phyloP scores from a whole-genome alignment of 1,139 yeast genomes.

The Blastobotrys aristatus region DNA sequence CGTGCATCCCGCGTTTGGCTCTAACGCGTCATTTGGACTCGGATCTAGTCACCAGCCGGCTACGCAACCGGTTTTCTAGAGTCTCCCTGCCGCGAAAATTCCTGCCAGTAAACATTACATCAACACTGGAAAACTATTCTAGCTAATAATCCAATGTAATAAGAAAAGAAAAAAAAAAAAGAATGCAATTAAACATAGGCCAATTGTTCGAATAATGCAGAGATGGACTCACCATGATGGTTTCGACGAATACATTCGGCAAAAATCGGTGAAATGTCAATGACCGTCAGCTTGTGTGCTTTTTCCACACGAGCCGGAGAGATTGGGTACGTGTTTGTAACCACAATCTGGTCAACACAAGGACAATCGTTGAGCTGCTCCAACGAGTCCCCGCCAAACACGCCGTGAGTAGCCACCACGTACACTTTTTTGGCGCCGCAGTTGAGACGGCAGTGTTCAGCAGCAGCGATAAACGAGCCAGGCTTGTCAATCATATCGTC shows the following conservation, averaged over 20 bases:
- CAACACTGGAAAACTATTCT: not conserved
- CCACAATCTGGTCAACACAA: constrained; percentile 84
- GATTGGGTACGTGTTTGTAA: constrained; percentile 93
- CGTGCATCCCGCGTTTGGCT: constrained; percentile 86
- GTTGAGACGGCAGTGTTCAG: constrained; percentile 89
- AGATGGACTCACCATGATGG: constrained; percentile 94
- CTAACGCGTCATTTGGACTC: constrained; percentile 91
- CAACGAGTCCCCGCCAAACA: constrained; percentile 81
- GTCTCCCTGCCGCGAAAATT: constrained; percentile 75
- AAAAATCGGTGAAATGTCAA: constrained; percentile 90
- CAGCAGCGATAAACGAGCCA: constrained; percentile 90
- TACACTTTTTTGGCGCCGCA: constrained; percentile 94
- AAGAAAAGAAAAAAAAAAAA: constrained; percentile 5
- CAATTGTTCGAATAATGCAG: constrained; percentile 83
- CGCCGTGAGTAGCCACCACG: constrained; percentile 92
- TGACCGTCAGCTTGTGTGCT: constrained; percentile 67
- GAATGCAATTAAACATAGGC: constrained; percentile 25
- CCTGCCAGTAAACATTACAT: constrained; percentile 34
- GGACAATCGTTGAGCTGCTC: constrained; percentile 71
- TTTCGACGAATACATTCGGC: constrained; percentile 99
- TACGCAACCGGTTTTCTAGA: constrained; percentile 76
- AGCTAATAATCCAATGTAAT: not conserved
- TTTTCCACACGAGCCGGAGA: constrained; percentile 52
- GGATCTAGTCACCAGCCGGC: constrained; percentile 79
- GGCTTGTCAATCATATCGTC: constrained; percentile 98